Conservation (phyloP, 352 stramenopile species). For the Globisporangium alternatum region DNA sequence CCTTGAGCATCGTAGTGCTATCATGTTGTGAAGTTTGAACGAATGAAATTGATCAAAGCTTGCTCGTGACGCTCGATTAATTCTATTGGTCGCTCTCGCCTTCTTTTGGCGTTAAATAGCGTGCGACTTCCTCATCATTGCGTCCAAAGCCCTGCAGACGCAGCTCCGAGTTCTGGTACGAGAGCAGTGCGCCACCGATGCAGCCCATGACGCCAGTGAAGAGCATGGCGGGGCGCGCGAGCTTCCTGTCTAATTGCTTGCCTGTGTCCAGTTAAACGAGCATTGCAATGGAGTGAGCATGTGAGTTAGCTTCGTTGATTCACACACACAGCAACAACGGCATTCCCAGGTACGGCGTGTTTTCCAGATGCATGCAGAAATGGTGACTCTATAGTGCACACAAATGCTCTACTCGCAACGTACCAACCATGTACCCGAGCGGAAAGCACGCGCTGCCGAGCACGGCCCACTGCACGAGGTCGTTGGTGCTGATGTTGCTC, state of each 20-base stretch:
- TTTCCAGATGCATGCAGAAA: not conserved
- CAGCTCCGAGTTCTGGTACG: conserved; percentile 79
- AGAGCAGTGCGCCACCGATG: conserved; percentile 51
- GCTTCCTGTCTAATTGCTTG: conserved; percentile 50
- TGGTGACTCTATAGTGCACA: not conserved
- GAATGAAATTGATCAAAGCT: too few species aligned
- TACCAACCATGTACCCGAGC: conserved; percentile 71
- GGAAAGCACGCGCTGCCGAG: conserved; percentile 55
- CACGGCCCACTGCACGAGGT: conserved; percentile 42
- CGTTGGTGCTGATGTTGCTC: conserved; percentile 50
- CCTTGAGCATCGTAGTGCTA: too few species aligned
- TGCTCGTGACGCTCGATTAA: too few species aligned
- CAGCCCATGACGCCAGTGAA: conserved; percentile 74
- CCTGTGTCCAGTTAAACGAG: conserved; percentile 23
- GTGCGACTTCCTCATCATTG: conserved; percentile 69
- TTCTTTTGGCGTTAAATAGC: conserved; percentile 30
- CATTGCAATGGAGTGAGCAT: not conserved
- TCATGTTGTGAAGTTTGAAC: too few species aligned
- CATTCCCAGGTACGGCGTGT: too few species aligned
- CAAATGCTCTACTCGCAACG: not conserved
- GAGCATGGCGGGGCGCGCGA: conserved; percentile 67
- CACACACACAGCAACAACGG: not conserved
- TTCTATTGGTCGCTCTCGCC: conserved; percentile 8
- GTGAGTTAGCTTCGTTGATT: not conserved
- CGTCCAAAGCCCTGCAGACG: conserved; percentile 73